Base-by-base conservation (phyloP, 1,139 yeast species). In the Chernovozyma sophiae-reginae region DNA sequence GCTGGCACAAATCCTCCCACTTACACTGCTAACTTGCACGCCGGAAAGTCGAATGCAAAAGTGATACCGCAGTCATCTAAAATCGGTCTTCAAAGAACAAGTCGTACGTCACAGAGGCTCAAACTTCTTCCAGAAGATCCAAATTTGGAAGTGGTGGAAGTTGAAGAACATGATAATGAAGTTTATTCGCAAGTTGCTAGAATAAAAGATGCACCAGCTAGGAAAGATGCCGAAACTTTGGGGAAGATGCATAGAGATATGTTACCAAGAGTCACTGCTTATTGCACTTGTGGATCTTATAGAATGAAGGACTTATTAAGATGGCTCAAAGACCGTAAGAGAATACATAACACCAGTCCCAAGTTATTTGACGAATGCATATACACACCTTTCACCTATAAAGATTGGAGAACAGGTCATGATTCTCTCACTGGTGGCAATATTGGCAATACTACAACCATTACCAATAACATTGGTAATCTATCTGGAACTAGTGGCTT, bases 271-370 rank as follows among this genome's bases (percentile, higher is more conserved):
- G 97, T 90, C 2, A 90, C 97, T 0, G 96, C 96, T 0, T 92
- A 89, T 56, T 90, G 97, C 62, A 90, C 97, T 0, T 89, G 97
- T 31, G 92, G 96, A 26, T 81, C 95, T 18, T 92, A 89, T 55
- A 79, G 78, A 46, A 86, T 92, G 94, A 79, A 83, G 49, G 97
- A 90, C 37, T 64, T 92, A 32, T 70, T 84, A 39, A 68, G 95
- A 48, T 92, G 96, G 89, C 63, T 92, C 37, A 81, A 84, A 49
- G 95, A 86, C 36, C 73, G 90, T 16, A 85, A 81, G 51, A 66
- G 86, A 44, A 68, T 74, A 3, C 86, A 82, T 52, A 83, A 86
- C 33, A 81, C 95, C 0, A 77, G 79, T 45, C 96, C 97, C 2
- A 86, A 86, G 49, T 64, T 89, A 40, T 86, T 90, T 60, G 97